These are phyloP conservation scores for Chrysoporthe cubensis DNA, from an alignment of 2,329 filamentous ascomycete species.

Conservation along the genomic window DNA sequence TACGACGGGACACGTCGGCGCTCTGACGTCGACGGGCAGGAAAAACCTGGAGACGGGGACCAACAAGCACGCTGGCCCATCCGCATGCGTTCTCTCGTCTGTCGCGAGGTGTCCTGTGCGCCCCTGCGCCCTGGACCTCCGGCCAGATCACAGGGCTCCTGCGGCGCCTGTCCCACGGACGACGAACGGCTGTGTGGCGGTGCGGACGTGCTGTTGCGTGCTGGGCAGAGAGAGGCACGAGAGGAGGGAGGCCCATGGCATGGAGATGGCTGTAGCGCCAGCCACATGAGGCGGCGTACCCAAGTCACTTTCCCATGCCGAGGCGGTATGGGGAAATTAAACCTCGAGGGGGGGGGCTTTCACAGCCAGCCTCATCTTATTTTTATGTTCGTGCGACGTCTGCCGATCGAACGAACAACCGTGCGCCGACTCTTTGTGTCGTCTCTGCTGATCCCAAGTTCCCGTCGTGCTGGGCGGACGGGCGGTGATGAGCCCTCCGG, in stretches of 20 bases:
- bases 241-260: too few species aligned
- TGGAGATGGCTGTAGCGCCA: slow-evolving; percentile 14
- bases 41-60: too few species aligned
- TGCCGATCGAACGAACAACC: neutral
- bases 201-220: neutral
- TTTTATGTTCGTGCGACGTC: neutral
- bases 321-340: slow-evolving; percentile 15
- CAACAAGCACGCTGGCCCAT: too few species aligned
- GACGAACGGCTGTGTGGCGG: too few species aligned
- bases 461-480: neutral
- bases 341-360: neutral
- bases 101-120: too few species aligned
- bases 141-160: too few species aligned
- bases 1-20: too few species aligned
- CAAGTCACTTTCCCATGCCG: slow-evolving; percentile 29
- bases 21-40: too few species aligned
- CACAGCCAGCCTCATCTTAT: neutral
- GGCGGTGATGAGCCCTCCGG: neutral
- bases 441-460: neutral
- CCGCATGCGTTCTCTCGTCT: too few species aligned
- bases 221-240: neutral
- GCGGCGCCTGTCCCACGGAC: too few species aligned
- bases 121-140: too few species aligned
- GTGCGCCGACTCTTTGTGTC: neutral
- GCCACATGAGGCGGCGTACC: slow-evolving; percentile 25